These are phyloP conservation scores for Kodamaea hsintzibuensis DNA, from an alignment of 805 yeast genomes.

Conservation along the genomic window DNA sequence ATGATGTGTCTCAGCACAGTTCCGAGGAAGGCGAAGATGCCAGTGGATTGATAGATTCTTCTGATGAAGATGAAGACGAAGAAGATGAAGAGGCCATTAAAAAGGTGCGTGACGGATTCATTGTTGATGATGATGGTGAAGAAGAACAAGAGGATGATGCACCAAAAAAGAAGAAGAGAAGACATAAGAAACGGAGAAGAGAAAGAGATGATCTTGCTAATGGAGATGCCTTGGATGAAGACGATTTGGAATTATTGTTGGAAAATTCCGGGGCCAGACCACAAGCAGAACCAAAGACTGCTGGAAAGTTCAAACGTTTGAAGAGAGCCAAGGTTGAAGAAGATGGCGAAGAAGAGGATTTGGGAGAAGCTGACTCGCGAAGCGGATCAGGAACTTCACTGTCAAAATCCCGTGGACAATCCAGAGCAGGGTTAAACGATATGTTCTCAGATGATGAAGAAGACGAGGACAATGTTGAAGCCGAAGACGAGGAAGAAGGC, in stretches of 20 bases:
- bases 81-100: conserved; percentile 84
- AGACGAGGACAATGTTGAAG: conserved; percentile 31
- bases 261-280: conserved; percentile 85
- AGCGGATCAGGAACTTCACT: conserved; percentile 28
- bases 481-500: conserved; percentile 25
- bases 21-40: conserved; percentile 29
- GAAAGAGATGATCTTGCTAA: conserved; percentile 38
- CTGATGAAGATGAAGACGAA: conserved; percentile 90
- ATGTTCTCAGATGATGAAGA: conserved; percentile 65
- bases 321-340: conserved; percentile 59
- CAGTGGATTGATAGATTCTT: conserved; percentile 52
- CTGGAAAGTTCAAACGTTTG: conserved; percentile 71
- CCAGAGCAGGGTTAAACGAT: conserved; percentile 49
- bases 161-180: conserved; percentile 24
- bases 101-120: conserved; percentile 85
- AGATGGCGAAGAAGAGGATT: conserved; percentile 42
- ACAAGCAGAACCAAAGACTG: conserved; percentile 24
- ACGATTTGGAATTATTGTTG: conserved; percentile 87
- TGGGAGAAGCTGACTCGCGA: conserved; percentile 13
- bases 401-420: conserved; percentile 2
- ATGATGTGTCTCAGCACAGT: conserved; percentile 23
- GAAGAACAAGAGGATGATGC: conserved; percentile 44
- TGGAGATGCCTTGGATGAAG: conserved; percentile 84
- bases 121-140: conserved; percentile 82
- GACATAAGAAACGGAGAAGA: conserved; percentile 43